Conservation (phyloP, 2,329 filamentous ascomycete genomes). For the Helminthosporium solani region DNA sequence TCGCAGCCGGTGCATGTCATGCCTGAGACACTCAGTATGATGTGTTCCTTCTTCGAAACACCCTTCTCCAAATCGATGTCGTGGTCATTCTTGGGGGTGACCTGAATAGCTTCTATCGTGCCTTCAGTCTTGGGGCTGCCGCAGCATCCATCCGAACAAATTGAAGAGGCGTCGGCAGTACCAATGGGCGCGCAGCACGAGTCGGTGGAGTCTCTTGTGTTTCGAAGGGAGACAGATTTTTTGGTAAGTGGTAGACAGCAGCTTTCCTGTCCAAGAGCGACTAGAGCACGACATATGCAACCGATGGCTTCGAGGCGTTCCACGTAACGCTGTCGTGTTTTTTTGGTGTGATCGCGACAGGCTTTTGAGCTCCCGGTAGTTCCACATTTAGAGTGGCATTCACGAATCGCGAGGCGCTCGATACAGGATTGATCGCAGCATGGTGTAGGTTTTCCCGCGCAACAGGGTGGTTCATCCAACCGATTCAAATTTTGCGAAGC, state of each 20-base stretch:
- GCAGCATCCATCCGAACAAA: constrained; percentile 9
- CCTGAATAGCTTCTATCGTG: background rate
- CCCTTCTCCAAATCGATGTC: constrained; percentile 26
- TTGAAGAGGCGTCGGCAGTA: background rate
- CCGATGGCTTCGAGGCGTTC: constrained; percentile 7
- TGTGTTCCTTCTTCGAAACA: constrained; percentile 49
- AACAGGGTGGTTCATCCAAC: constrained; percentile 2
- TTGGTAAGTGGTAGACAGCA: constrained; percentile 6
- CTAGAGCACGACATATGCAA: constrained; percentile 10
- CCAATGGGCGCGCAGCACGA: constrained; percentile 3
- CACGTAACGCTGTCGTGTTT: background rate
- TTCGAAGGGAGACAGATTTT: background rate
- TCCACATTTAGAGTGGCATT: background rate
- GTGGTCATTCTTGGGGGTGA: background rate
- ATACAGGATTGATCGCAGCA: constrained; percentile 10
- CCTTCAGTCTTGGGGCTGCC: background rate
- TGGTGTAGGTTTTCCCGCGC: constrained; percentile 7
- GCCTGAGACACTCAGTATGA: constrained; percentile 63
- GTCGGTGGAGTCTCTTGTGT: background rate
- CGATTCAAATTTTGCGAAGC: background rate
- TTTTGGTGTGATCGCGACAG: constrained; percentile 1
- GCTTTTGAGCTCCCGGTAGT: background rate
- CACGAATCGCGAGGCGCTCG: constrained; percentile 7
- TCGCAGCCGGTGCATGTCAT: constrained; percentile 77
- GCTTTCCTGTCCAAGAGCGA: constrained; percentile 4